phyloP scores from a whole-genome alignment of 176 grass and related monocot genomes.

The Melocanna baccifera region DNA sequence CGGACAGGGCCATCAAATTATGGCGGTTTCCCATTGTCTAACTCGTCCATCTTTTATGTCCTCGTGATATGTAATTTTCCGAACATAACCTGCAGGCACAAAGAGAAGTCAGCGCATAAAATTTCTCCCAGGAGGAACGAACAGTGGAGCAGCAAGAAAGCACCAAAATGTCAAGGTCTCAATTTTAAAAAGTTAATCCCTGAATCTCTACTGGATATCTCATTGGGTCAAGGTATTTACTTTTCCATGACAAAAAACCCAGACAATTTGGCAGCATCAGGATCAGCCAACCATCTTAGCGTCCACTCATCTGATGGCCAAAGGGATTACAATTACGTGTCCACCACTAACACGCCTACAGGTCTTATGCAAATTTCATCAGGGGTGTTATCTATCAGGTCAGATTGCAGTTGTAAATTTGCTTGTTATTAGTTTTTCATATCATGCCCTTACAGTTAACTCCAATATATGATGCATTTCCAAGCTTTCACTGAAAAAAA shows the following conservation, averaged over 20 bases:
- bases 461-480: background rate
- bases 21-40: conserved; percentile 63
- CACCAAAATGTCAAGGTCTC: background rate
- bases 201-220: background rate
- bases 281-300: background rate
- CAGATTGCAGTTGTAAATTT: background rate
- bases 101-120: conserved; percentile 18
- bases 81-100: conserved; percentile 69
- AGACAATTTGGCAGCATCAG: background rate
- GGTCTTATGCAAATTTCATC: background rate
- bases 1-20: conserved; percentile 35
- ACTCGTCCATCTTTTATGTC: conserved; percentile 83
- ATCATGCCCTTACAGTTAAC: background rate
- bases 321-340: background rate
- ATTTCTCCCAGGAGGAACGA: background rate
- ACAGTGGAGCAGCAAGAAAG: background rate
- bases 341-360: background rate
- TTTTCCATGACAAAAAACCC: conserved; percentile 15
- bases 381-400: background rate
- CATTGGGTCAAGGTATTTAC: background rate
- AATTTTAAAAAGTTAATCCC: background rate
- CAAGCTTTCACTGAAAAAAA: background rate
- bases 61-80: conserved; percentile 77
- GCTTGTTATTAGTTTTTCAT: background rate
- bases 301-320: background rate